Conservation (phyloP, 192 early-diverging fungal species). For the Umbelopsis sp. region DNA sequence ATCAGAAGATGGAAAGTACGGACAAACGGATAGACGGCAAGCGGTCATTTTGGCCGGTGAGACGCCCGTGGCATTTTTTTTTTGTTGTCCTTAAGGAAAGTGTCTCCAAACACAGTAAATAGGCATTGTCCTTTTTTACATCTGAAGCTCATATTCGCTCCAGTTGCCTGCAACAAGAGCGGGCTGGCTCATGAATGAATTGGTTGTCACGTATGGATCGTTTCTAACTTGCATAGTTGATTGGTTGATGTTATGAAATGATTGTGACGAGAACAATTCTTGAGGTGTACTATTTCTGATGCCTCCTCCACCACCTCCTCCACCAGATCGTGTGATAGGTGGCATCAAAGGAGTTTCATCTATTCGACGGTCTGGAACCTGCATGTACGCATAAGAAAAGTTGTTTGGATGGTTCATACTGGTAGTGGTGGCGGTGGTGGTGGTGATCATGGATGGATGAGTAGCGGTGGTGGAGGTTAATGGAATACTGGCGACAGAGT, state of each 20-base stretch:
- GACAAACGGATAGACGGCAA: not conserved
- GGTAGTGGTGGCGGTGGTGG: not conserved
- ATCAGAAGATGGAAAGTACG: no score
- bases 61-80: not conserved
- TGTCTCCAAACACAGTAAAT: not conserved
- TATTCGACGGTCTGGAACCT: constrained; percentile 5
- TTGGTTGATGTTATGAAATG: not conserved
- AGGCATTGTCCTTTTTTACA: not conserved
- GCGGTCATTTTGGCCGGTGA: not conserved
- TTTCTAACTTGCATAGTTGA: constrained; percentile 4
- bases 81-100: no score
- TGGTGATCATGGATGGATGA: not conserved
- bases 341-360: constrained; percentile 5
- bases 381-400: constrained; percentile 6
- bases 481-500: not conserved
- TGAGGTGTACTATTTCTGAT: not conserved
- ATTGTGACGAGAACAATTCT: constrained; percentile 9
- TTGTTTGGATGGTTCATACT: not conserved
- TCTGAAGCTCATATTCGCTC: constrained; percentile 12
- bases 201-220: not conserved
- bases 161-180: constrained; percentile 19
- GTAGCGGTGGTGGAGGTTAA: not conserved
- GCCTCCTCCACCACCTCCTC: not conserved
- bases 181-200: constrained; percentile 15
- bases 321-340: constrained; percentile 3